Conservation (phyloP, 306 rosid species). For the Pyrus pyrifolia region DNA sequence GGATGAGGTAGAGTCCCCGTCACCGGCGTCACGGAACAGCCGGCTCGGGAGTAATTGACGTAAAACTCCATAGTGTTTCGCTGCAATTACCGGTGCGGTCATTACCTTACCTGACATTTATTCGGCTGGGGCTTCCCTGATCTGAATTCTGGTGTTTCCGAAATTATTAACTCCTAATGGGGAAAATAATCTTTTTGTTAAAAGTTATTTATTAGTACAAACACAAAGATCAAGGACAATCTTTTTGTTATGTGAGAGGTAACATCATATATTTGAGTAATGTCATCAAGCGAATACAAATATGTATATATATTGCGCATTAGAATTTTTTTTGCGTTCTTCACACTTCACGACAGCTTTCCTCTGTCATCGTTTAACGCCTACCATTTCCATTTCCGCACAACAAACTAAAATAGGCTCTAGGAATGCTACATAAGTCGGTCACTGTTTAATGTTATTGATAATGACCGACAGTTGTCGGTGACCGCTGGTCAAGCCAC, state of each 20-base stretch:
- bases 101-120: background rate
- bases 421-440: too few relatives aligned
- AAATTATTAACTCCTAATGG: background rate
- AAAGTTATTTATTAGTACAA: too few relatives aligned
- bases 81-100: conserved; percentile 25
- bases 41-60: conserved; percentile 43
- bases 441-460: background rate
- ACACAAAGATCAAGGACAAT: too few relatives aligned
- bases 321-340: too few relatives aligned
- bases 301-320: too few relatives aligned
- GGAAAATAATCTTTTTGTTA: too few relatives aligned
- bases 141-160: background rate
- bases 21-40: conserved; percentile 47
- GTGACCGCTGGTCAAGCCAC: background rate
- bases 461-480: background rate
- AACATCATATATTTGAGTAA: too few relatives aligned
- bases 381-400: too few relatives aligned
- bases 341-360: background rate
- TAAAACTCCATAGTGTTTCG: conserved; percentile 27
- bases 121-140: background rate
- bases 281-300: too few relatives aligned
- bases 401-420: too few relatives aligned
- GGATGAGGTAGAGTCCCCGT: conserved; percentile 3
- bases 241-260: background rate
- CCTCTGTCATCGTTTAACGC: too few relatives aligned